Base-by-base conservation (phyloP, 495 filamentous ascomycete species). In the Neurospora sp. region DNA sequence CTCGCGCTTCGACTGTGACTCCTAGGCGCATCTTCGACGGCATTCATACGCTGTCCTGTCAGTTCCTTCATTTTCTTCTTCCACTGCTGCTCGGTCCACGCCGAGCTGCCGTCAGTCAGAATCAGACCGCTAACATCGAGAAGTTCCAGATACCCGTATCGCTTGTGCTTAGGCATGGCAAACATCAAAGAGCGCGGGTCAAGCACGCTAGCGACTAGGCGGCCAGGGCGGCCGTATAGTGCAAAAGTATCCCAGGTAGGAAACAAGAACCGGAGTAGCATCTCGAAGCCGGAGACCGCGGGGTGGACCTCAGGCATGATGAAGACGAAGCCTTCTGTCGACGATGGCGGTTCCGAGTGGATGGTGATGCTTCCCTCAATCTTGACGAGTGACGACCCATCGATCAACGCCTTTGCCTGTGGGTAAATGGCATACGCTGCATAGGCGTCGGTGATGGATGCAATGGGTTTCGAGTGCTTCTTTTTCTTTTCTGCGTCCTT, bases 141-240 rank as follows among this genome's bases (percentile, higher is more conserved):
- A 39, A 94, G 87, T 76, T 98, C 96, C 27, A 98, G 81, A 79
- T 98, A 98, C 0, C 96, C 95, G 79, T 97, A 97, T 72, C 92
- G 88, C 48, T 89, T 89, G 73, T 96, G 89, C 76, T 91, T 92
- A 1, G 96, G 96, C 90, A 99, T 95, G 0, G 94, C 96, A 83
- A 99, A 98, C 96, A 99, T 99, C 76, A 99, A 85, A 73, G 96
- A 95, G 73, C 92, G 90, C 5, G 90, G 84, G 81, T 99, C 93
- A 37, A 92, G 88, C 0, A 91, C 90, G 77, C 96, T 97, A 1
- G 96, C 92, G 69, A 97, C 90, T 37, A 99, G 85, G 73, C 92
- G 90, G 38, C 88, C 93, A 10, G 96, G 96, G 20, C 96, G 92
- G 8, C 96, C 96, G 76, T 99, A 99, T 16, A 98, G 85, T 35